Percentiles rank a stretch among this genome's conserved stretches.
Evolutionary conservation across 306 rosid species (phyloP).

Genomic region (Gillenia trifoliata): DNA sequence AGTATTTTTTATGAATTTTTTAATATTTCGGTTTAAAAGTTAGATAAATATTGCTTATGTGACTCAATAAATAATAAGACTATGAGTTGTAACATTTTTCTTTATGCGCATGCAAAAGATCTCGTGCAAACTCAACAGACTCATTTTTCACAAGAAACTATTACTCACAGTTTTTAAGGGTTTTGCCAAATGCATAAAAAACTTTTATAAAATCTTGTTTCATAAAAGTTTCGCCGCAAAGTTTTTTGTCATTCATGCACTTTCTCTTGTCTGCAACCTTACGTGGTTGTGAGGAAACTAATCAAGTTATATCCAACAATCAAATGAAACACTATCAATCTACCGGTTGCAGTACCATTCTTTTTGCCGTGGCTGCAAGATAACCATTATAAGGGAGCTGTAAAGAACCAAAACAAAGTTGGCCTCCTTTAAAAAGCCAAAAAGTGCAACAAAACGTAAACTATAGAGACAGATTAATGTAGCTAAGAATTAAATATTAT

Average conservation of each 20-base stretch:
- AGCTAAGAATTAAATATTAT: background rate
- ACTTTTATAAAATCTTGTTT: too few relatives aligned
- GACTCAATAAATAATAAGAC: too few relatives aligned
- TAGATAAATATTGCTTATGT: too few relatives aligned
- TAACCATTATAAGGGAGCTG: background rate
- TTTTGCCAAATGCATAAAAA: too few relatives aligned
- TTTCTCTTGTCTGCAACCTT: background rate
- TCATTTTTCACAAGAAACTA: too few relatives aligned
- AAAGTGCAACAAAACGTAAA: background rate
- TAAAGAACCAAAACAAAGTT: background rate
- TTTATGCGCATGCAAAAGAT: too few relatives aligned
- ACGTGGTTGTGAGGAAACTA: background rate
- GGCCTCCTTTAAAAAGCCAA: background rate
- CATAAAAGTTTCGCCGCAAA: too few relatives aligned
- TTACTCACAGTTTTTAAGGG: too few relatives aligned
- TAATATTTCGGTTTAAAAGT: too few relatives aligned
- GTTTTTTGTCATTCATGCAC: background rate
- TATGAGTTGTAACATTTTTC: too few relatives aligned
- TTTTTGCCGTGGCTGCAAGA: background rate
- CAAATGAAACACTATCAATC: background rate
- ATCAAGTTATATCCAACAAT: background rate
- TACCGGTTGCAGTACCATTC: background rate
- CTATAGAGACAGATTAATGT: background rate
- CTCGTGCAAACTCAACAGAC: too few relatives aligned
- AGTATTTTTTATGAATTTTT: too few relatives aligned